Evolutionary conservation across 179 eudicot species (phyloP).

Genomic region (Carnegiea gigantea): DNA sequence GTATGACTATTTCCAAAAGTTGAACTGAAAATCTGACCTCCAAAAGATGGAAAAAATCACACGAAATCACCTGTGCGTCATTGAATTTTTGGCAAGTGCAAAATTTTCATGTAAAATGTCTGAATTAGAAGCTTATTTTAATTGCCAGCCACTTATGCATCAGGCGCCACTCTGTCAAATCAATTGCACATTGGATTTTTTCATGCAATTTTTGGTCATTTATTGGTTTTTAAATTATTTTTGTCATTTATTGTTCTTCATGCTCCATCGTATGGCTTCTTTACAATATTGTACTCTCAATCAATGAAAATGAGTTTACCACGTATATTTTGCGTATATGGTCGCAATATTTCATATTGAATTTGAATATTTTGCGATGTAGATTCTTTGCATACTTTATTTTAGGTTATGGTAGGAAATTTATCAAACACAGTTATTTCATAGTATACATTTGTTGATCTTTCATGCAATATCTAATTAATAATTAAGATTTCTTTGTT

Average conservation of each 20-base stretch:
- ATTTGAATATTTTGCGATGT: not conserved
- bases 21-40: not conserved
- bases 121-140: not conserved
- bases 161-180: conserved; percentile 1
- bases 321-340: not conserved
- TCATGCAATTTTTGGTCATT: not conserved
- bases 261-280: not conserved
- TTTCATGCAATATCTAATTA: too few relatives aligned
- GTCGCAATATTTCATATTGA: not conserved
- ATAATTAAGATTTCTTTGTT: too few relatives aligned
- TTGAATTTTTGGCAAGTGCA: not conserved
- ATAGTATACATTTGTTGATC: too few relatives aligned
- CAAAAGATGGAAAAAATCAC: not conserved
- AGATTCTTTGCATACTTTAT: too few relatives aligned
- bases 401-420: too few relatives aligned
- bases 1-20: not conserved
- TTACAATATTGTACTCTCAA: not conserved
- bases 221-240: not conserved
- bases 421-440: too few relatives aligned
- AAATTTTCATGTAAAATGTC: not conserved
- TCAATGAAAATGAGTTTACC: not conserved
- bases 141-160: not conserved
- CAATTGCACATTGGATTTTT: not conserved
- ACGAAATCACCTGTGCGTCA: not conserved
- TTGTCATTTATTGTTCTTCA: conserved; percentile 6